Evolutionary conservation across 768 basidiomycete species (phyloP).

Genomic region (Lentinula sp.): DNA sequence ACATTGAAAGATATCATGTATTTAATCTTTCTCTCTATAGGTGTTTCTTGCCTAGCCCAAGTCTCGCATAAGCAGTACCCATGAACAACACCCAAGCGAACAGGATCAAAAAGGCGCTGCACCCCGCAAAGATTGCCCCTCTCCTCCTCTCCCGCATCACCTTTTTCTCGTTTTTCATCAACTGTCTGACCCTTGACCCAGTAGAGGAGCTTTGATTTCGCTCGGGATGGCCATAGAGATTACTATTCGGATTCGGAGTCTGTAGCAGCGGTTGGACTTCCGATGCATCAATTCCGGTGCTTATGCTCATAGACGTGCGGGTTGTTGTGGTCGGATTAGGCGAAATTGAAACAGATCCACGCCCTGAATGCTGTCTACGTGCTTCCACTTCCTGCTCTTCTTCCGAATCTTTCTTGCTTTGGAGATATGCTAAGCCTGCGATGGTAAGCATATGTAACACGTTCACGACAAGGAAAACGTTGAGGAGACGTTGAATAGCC

Average conservation of each 20-base stretch:
- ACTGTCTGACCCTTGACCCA: constrained; percentile 16
- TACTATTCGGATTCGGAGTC: constrained; percentile 8
- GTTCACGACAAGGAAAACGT: constrained; percentile 52
- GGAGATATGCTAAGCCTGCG: constrained; percentile 40
- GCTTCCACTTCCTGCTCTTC: constrained; percentile 9
- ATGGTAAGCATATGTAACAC: constrained; percentile 49
- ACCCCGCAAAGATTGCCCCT: constrained; percentile 42
- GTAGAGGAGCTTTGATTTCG: constrained; percentile 13
- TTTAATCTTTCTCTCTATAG: not conserved
- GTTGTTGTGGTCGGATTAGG: not conserved
- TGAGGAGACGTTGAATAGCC: constrained; percentile 50
- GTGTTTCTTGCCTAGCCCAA: constrained; percentile 23
- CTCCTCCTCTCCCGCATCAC: constrained; percentile 30
- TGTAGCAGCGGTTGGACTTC: constrained; percentile 9
- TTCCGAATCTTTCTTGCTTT: constrained; percentile 30
- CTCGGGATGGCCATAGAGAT: not conserved
- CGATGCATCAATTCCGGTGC: not conserved
- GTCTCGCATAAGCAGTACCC: constrained; percentile 49
- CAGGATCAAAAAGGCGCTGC: constrained; percentile 36
- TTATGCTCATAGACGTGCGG: not conserved
- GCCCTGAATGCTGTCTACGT: constrained; percentile 7
- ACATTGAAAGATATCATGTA: not conserved
- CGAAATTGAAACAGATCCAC: not conserved
- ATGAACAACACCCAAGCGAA: constrained; percentile 62
- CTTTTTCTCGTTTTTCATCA: constrained; percentile 9